Base-by-base conservation (phyloP, 2,329 filamentous ascomycete species). In the Truncatella angustata region DNA sequence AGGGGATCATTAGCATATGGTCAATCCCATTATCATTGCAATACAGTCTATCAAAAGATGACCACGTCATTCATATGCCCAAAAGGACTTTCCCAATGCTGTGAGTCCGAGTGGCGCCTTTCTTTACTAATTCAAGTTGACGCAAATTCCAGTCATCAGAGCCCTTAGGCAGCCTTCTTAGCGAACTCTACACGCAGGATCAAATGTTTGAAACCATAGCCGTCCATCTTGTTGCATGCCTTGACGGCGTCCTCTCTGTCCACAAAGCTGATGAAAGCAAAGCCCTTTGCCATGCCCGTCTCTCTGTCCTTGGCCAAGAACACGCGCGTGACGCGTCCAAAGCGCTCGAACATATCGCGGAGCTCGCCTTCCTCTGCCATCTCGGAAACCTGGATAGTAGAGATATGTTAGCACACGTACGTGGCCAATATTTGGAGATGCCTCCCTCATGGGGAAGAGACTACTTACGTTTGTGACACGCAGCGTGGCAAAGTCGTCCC, bases 221-320 rank as follows among this genome's bases (percentile, higher is more conserved):
- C 94, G 74, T 99, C 94, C 90, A 99, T 93, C 83, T 96, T 97
- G 76, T 88, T 87, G 77, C 90, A 96, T 36, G 94, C 94, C 77
- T 88, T 90, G 63, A 90, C 89, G 61, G 94, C 94, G 73, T 99
- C 94, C 61, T 80, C 74, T 62, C 94, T 81, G 72, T 99, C 94
- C 55, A 88, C 90, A 69, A 94, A 99, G 73, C 90, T 96, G 80
- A 99, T 96, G 73, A 99, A 99, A 23, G 95, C 95, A 71, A 99
- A 99, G 57, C 94, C 94, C 85, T 99, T 99, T 63, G 94, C 94
- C 70, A 93, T 79, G 56, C 91, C 90, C 36, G 94, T 99, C 66
- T 99, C 94, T 70, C 94, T 82, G 77, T 99, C 94, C 82, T 97
- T 97, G 65, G 94, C 94, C 66, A 99, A 75, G 81, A 99, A 99